Base-by-base conservation (phyloP, 2,329 filamentous ascomycete species). In the Neocatenulostroma microsporum region DNA sequence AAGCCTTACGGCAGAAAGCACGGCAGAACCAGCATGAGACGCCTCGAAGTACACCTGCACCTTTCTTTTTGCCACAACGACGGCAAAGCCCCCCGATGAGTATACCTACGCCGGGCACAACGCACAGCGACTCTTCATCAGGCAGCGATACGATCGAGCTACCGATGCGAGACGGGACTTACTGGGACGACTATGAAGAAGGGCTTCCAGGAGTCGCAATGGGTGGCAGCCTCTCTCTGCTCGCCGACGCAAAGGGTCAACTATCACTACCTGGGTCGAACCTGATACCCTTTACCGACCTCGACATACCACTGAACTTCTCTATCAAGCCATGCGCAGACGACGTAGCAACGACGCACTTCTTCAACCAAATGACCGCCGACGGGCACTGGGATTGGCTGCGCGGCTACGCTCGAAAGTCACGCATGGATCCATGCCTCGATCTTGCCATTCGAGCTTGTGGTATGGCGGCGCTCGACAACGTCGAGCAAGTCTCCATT, bases 401-500 rank as follows among this genome's bases (percentile, higher is more conserved):
- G 2, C 40, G 44, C 4, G 39, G 44, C 13, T 44, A 35, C 27
- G 42, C 34, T n/a, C 30, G 24, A 10, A 36, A 34, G n/a, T 34
- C 40, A 2, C 29, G 24, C 3, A 19, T 51, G 18, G 48, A 57
- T 23, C 52, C 51, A 6, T 49, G 49, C 10, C 42, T 58, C 5
- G 42, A 47, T n/a, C 37, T 54, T 5, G 51, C 53, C 10, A 49
- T 55, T 15, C 46, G 46, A 24, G 54, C 54, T 4, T 58, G 55
- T 39, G 55, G 54, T 8, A 54, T 55, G 42, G 53, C 54, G 9
- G 48, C 51, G 2, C 26, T 57, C 15, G 44, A 53, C 39, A 58
- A 58, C 33, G 46, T 56, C 5, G 34, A 49, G 21, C 26, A 40
- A 10, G 27, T 54, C 2, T 37, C 34, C 4, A 33, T 40, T 30